These are phyloP conservation scores for Lupinus albus DNA, from an alignment of 306 rosid species.

Conservation along the genomic window DNA sequence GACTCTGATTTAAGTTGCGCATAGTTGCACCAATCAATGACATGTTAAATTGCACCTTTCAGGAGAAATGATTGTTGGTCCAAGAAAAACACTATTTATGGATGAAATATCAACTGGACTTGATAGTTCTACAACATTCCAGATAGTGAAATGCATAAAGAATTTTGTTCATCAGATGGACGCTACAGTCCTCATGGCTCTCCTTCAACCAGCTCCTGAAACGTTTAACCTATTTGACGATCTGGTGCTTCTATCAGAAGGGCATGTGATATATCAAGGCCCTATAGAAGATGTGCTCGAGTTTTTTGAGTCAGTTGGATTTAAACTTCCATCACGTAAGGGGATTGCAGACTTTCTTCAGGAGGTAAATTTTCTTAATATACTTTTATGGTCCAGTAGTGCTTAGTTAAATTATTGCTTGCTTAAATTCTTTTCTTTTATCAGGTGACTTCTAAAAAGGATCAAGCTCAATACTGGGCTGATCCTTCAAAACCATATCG, in stretches of 20 bases:
- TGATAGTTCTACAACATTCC: constrained; percentile 89
- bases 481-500: constrained; percentile 68
- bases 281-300: constrained; percentile 73
- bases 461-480: constrained; percentile 91
- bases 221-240: constrained; percentile 89
- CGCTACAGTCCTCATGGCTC: constrained; percentile 87
- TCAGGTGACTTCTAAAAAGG: constrained; percentile 87
- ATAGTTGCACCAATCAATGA: constrained; percentile 36
- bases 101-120: constrained; percentile 97
- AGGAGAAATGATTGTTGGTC: constrained; percentile 94
- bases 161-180: constrained; percentile 91
- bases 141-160: constrained; percentile 77
- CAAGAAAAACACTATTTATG: constrained; percentile 85
- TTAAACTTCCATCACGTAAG: constrained; percentile 78
- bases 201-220: constrained; percentile 96
- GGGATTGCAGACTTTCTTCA: constrained; percentile 92
- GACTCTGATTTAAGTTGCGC: constrained; percentile 19
- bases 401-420: constrained; percentile 16
- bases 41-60: constrained; percentile 35
- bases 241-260: constrained; percentile 74
- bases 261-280: constrained; percentile 75
- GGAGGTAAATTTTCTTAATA: constrained; percentile 59
- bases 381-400: constrained; percentile 11
- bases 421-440: constrained; percentile 20
- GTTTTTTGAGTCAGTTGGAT: constrained; percentile 79